Evolutionary conservation across 257 asterid genomes (phyloP), one percentile per base, ranked within the genome.

Genomic region (Plectranthus barbatus): DNA sequence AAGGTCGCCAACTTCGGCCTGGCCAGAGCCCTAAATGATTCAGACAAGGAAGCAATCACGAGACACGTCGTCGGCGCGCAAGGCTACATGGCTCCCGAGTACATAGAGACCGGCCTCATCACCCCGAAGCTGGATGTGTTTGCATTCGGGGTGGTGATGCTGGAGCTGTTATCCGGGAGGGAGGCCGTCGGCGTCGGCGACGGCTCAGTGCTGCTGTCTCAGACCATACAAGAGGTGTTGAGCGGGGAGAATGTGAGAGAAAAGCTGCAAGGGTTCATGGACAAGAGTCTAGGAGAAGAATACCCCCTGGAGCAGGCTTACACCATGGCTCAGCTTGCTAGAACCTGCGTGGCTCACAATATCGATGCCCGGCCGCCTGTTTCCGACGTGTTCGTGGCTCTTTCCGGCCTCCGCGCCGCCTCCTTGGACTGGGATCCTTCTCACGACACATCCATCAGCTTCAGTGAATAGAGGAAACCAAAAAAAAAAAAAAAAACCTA

Each of bases 351-450:
- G 4, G 76, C 84, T 18, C 71, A 29, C 17, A 66, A 73, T 44
- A 64, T 78, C 10, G 72, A 76, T 47, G 67, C 57, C 1, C 85
- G 83, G 10, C 88, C 88, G 0, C 0, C 49, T 2, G 74, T 80
- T 34, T 52, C 79, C 6, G 75, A 82, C 45, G 62, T 85, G 9
- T 54, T 80, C 14, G 15, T 78, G 68, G 72, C 64, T 18, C 72
- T 85, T 5, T 80, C 92, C 20, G 71, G 72, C 60, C 67, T 85
- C 15, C 73, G 71, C 9, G 72, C 80, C 0, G 64, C 79, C 7
- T 74, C 82, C 20, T 18, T 80, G 78, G 92, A 84, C 17, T 84
- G 92, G 85, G 86, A 82, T 74, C 84, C 86, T 33, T 77, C 86
- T 3, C 72, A 66, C 14, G 77, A 80, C 0, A 62, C 74, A 51